Percentiles rank a stretch among this genome's conserved stretches.
Conservation (phyloP, 768 basidiomycete genomes). For the Favolaschia claudopus region DNA sequence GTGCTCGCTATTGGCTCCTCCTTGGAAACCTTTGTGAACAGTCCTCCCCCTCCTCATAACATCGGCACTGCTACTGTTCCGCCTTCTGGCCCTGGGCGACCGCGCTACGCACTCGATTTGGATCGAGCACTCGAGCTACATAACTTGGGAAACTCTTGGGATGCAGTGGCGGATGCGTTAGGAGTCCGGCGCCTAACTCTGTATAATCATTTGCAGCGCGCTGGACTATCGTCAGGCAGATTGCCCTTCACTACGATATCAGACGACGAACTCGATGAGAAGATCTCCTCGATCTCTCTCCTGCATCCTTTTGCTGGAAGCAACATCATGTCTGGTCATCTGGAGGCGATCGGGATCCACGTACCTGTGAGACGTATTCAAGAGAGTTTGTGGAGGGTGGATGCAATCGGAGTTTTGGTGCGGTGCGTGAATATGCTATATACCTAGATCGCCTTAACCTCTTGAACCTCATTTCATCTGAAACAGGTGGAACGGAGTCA, state of each 20-base stretch:
- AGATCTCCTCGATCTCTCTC: conserved; percentile 24
- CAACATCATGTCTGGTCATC: conserved; percentile 37
- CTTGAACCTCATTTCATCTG: neutral
- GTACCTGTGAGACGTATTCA: conserved; percentile 31
- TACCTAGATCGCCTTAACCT: too few relatives aligned
- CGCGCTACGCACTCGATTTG: conserved; percentile 29
- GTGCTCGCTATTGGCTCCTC: neutral
- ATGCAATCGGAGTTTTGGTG: conserved; percentile 36
- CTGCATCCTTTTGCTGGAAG: conserved; percentile 37
- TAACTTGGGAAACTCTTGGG: conserved; percentile 35
- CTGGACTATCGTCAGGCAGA: conserved; percentile 21
- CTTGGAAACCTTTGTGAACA: neutral
- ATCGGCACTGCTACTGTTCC: neutral
- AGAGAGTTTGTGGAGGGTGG: conserved; percentile 37
- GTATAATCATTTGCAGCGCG: conserved; percentile 26
- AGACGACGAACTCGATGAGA: conserved; percentile 31
- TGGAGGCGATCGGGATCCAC: conserved; percentile 33
- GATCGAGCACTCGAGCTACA: conserved; percentile 30
- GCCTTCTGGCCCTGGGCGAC: conserved; percentile 21
- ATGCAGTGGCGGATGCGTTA: conserved; percentile 30
- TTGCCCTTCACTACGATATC: conserved; percentile 22
- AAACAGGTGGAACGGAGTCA: conserved; percentile 4
- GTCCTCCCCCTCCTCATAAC: neutral
- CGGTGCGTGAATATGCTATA: too few relatives aligned
- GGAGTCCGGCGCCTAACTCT: conserved; percentile 28